A percentile compares a stretch with the other conserved stretches of the same genome.
phyloP scores from a whole-genome alignment of 2,329 filamentous ascomycete genomes.

The Aspergillus sp. region DNA sequence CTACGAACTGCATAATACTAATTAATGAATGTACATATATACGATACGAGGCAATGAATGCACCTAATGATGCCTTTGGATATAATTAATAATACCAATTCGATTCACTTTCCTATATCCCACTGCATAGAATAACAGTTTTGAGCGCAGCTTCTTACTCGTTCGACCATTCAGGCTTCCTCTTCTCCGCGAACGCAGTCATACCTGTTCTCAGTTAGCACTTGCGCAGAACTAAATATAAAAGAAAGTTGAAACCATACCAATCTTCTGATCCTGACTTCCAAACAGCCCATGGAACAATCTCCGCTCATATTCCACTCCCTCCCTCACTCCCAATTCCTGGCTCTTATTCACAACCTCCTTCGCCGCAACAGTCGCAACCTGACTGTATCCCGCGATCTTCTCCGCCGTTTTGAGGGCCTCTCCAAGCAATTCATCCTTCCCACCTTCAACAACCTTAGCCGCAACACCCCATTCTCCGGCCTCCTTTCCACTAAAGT shows the following conservation, averaged over 20 bases:
- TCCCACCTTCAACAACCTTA: slow-evolving; percentile 68
- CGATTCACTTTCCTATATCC: not conserved
- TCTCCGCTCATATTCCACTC: slow-evolving; percentile 90
- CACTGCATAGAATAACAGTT: not conserved
- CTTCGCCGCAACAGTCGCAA: slow-evolving; percentile 88
- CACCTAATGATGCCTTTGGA: slow-evolving; percentile 8
- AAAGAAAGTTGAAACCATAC: slow-evolving; percentile 44
- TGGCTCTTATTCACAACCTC: slow-evolving; percentile 99
- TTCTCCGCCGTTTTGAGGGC: slow-evolving; percentile 81
- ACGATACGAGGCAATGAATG: slow-evolving; percentile 17
- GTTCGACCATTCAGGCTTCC: slow-evolving; percentile 86
- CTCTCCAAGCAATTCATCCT: slow-evolving; percentile 79
- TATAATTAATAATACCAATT: not conserved
- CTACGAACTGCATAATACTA: not conserved
- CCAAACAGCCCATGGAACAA: slow-evolving; percentile 94
- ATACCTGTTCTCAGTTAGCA: slow-evolving; percentile 52
- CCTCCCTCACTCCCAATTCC: slow-evolving; percentile 81
- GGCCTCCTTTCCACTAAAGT: slow-evolving; percentile 80
- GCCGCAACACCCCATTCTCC: slow-evolving; percentile 89
- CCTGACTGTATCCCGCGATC: slow-evolving; percentile 80
- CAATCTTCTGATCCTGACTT: slow-evolving; percentile 94
- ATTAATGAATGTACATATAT: slow-evolving; percentile 22
- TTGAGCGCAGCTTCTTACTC: slow-evolving; percentile 51
- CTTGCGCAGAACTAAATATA: not conserved
- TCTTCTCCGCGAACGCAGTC: slow-evolving; percentile 94